Base-by-base conservation (phyloP, 2,329 filamentous ascomycete genomes). In the Fusarium sp. region DNA sequence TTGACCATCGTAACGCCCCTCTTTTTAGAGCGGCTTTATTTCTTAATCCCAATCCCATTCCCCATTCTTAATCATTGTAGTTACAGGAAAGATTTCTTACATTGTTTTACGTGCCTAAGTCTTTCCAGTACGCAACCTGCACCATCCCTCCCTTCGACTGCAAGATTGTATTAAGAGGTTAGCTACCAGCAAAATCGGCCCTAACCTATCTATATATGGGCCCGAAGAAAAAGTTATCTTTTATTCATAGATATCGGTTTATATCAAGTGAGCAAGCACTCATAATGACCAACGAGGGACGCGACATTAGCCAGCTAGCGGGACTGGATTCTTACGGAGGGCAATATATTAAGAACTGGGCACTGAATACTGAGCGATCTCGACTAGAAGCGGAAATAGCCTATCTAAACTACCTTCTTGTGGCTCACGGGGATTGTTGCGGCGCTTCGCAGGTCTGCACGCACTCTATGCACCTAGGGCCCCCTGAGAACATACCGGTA, bases 301-400 rank as follows among this genome's bases (percentile, higher is more conserved):
- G 15, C 34, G n/a, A 38, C 34, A 47, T 47, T 29, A 38, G 44
- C 44, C 15, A 3, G 25, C 44, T 38, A 47, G 25, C 11, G 12
- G 44, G 44, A 47, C 15, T 39, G 25, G 32, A 38, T 24, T 47
- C 32, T 47, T 31, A 29, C 24, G 15, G 34, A 11, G 7, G 5
- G 44, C 15, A 39, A 47, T 47, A 47, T 38, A 11, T 2, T 3
- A 47, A 39, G 25, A 39, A 22, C 7, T n/a, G 6, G 28, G 46
- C 26, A 34, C 22, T 49, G 11, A 41, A 49, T 49, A 9, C 36
- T 41, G 26, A 49, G 44, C 26, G 19, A 39, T 49, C 19, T 34
- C 28, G 19, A 41, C 38, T 49, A 41, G 28, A 49, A 41, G 36
- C 28, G 36, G 26, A 49, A 41, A 39, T 49, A 49, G 36, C 25